A percentile compares a stretch with the other conserved stretches of the same genome.
Conservation (phyloP, 441 rosid genomes). For the Biscutella laevigata region DNA sequence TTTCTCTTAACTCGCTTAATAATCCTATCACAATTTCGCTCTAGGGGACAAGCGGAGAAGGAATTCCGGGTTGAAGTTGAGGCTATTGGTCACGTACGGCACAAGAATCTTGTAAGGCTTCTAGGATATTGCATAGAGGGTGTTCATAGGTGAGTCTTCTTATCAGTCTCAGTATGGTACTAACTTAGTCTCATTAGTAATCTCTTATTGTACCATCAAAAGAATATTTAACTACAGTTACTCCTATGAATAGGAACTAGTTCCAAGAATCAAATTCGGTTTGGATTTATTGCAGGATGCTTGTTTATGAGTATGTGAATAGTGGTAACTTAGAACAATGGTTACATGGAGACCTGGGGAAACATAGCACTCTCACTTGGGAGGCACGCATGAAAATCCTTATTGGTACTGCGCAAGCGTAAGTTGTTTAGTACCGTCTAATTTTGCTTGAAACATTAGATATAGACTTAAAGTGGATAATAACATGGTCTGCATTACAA, state of each 20-base stretch:
- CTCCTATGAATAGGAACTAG: background rate
- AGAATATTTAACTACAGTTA: background rate
- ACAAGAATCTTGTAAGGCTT: slow-evolving; percentile 90
- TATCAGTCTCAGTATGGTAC: slow-evolving; percentile 5
- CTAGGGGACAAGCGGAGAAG: slow-evolving; percentile 89
- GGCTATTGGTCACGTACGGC: slow-evolving; percentile 94
- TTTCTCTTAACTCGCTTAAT: background rate
- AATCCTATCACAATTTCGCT: slow-evolving; percentile 11
- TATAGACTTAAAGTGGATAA: background rate
- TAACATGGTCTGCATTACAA: slow-evolving; percentile 5
- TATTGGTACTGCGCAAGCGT: slow-evolving; percentile 72
- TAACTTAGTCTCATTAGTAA: slow-evolving; percentile 1
- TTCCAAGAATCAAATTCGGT: background rate
- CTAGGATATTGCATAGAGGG: slow-evolving; percentile 88
- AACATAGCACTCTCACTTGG: slow-evolving; percentile 57
- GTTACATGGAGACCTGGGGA: slow-evolving; percentile 55
- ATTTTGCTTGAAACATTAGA: slow-evolving; percentile 30
- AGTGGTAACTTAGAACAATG: slow-evolving; percentile 83
- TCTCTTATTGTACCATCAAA: background rate
- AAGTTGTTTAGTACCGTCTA: too few species aligned
- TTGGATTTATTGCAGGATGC: slow-evolving; percentile 37
- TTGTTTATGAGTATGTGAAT: slow-evolving; percentile 70
- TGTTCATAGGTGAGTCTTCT: slow-evolving; percentile 55
- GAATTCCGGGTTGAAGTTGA: slow-evolving; percentile 91
- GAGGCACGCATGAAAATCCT: slow-evolving; percentile 69